Evolutionary conservation across 2,329 filamentous ascomycete genomes (phyloP), one percentile per base, ranked within the genome.

Genomic region (Fusarium sp.): DNA sequence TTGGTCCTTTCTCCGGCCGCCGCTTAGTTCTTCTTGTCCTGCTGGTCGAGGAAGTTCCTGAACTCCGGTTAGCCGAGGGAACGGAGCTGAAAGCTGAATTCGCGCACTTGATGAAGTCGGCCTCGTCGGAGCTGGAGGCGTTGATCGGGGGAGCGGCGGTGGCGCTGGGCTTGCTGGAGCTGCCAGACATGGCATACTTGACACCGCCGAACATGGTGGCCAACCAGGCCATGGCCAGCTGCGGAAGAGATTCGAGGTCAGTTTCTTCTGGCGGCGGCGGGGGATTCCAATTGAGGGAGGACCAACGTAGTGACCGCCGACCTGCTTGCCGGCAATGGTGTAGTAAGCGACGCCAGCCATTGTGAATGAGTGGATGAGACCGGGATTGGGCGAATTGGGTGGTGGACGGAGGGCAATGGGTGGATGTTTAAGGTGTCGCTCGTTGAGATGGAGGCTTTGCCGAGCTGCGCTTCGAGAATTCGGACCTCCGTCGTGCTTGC

Each of bases 101-200:
- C 74, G 81, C 87, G 85, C 82, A 91, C 89, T 90, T 90, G 86
- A 91, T 90, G 83, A 91, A 91, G 81, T 90, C 88, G 82, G 87
- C 88, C 85, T 91, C 89, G 80, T 90, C 89, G 78, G 88, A 85
- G 84, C 86, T 90, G 62, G 88, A 87, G 69, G 89, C 89, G 82
- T 91, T 90, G 85, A 91, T 89, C 60, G 89, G 89, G 72, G 89
- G 89, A 59, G 87, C 81, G 68, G 86, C 84, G 56, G 80, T 85
- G 50, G 84, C 79, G 69, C 85, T 82, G 58, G 81, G 76, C 74
- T 83, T 83, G 74, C 85, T 85, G 80, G 86, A 86, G 81, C 85
- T 81, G 70, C 89, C 86, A 58, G 84, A 81, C 65, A 84, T 68
- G 63, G 84, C 82, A 43, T 84, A 78, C 81, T 86, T 87, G 80